Conservation (phyloP, 2,329 filamentous ascomycete genomes). For the Botrytis galanthina region DNA sequence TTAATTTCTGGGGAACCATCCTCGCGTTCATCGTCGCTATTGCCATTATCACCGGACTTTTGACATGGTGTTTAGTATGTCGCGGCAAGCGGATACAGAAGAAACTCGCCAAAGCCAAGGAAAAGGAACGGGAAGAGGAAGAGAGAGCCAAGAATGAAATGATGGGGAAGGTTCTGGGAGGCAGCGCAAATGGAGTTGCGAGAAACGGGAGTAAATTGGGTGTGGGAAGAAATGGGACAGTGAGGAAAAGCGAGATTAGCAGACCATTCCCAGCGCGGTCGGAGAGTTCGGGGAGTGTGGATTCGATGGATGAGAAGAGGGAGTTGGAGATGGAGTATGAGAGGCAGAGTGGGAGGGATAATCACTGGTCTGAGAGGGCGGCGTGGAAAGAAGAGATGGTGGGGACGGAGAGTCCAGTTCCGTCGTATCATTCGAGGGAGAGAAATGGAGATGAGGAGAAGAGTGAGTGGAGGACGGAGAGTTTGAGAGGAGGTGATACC, state of each 20-base stretch:
- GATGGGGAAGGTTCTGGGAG: not conserved
- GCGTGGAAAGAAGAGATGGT: not conserved
- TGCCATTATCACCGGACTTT: not conserved
- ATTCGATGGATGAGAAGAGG: not conserved
- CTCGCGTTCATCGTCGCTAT: not conserved
- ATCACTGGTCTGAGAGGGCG: not conserved
- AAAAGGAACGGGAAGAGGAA: not conserved
- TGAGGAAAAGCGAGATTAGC: not conserved
- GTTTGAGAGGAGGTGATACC: not conserved
- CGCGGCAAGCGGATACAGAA: not conserved
- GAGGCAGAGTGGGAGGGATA: not conserved
- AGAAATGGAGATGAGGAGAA: not conserved
- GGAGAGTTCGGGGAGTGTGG: too few relatives aligned
- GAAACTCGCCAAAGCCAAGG: not conserved
- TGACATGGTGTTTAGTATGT: constrained; percentile 4
- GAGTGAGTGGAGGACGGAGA: not conserved
- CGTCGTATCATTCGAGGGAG: not conserved
- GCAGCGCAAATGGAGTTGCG: not conserved
- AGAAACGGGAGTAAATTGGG: not conserved
- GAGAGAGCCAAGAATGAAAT: not conserved
- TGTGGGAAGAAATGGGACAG: not conserved
- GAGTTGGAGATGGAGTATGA: not conserved
- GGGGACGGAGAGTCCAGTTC: not conserved
- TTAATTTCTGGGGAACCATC: constrained; percentile 16
- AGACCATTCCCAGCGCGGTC: not conserved